Conservation (phyloP, 192 early-diverging fungal genomes). For the Funneliformis geosporum region DNA sequence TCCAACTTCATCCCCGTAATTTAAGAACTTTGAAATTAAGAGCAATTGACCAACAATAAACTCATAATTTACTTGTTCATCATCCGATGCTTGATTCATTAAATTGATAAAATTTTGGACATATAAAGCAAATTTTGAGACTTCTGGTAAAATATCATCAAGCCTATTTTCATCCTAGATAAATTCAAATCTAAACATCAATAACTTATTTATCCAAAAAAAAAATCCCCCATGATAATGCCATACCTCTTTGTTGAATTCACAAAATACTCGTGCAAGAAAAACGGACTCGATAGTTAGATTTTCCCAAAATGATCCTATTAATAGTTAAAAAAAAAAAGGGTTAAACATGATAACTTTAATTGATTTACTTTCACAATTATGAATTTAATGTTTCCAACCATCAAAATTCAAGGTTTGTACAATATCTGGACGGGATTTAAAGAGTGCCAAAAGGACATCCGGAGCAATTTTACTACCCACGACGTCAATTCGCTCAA, state of each 20-base stretch:
- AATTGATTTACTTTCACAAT: too few species aligned
- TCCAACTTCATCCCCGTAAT: constrained; percentile 90
- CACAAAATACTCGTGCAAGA: constrained; percentile 46
- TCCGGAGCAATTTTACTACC: constrained; percentile 64
- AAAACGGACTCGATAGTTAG: constrained; percentile 56
- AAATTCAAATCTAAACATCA: constrained; percentile 43
- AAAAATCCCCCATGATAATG: constrained; percentile 5
- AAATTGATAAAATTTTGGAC: constrained; percentile 58
- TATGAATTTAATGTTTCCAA: constrained; percentile 51
- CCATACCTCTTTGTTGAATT: constrained; percentile 46
- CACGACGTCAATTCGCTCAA: constrained; percentile 73
- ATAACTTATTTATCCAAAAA: neutral
- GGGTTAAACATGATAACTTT: too few species aligned
- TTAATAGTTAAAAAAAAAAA: too few species aligned
- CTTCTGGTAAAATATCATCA: constrained; percentile 71
- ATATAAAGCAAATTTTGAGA: constrained; percentile 55
- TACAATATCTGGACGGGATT: constrained; percentile 64
- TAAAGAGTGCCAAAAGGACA: constrained; percentile 65
- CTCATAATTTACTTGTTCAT: constrained; percentile 52
- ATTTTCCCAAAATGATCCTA: constrained; percentile 59
- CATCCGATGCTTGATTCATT: constrained; percentile 52
- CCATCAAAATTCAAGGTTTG: constrained; percentile 60
- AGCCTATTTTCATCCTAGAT: constrained; percentile 61
- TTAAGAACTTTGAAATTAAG: constrained; percentile 70
- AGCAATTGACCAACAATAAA: constrained; percentile 77